phyloP scores from a whole-genome alignment of 164 flowering plant species.

The Chimonanthus salicifolius region DNA sequence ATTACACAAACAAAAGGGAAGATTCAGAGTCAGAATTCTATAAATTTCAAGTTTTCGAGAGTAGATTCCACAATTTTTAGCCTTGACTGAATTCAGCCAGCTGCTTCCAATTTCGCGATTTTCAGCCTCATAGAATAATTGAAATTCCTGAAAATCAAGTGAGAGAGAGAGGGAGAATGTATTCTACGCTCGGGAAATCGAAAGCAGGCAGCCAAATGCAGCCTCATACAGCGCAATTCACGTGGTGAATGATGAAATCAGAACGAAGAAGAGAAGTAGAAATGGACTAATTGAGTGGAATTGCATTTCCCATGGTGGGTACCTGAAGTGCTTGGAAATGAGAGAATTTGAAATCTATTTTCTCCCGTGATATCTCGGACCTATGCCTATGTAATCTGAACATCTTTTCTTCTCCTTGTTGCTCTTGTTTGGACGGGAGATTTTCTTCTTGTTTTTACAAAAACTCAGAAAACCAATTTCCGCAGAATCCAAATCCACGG shows the following conservation, averaged over 20 bases:
- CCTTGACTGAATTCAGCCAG: too few relatives aligned
- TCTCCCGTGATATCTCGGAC: conserved; percentile 43
- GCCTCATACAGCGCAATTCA: neutral
- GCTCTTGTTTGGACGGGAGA: neutral
- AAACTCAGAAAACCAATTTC: neutral
- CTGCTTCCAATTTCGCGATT: too few relatives aligned
- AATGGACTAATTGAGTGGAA: neutral
- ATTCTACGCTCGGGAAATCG: too few relatives aligned
- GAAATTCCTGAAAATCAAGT: too few relatives aligned
- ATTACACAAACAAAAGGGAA: too few relatives aligned
- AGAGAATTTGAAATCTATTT: conserved; percentile 59
- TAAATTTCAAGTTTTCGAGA: too few relatives aligned
- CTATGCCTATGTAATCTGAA: conserved; percentile 54
- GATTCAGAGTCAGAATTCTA: too few relatives aligned
- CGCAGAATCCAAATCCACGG: neutral
- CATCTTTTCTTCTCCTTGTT: conserved; percentile 31
- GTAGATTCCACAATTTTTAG: too few relatives aligned
- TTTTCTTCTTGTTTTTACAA: neutral
- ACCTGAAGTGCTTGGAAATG: conserved; percentile 57
- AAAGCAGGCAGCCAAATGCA: too few relatives aligned
- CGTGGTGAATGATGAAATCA: neutral
- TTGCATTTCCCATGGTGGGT: neutral
- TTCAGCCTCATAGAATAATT: too few relatives aligned
- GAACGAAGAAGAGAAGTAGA: neutral
- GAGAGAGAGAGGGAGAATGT: too few relatives aligned